Conservation (phyloP, 1,284 basidiomycete species). For the Microbotryum silenes-acaulis region DNA sequence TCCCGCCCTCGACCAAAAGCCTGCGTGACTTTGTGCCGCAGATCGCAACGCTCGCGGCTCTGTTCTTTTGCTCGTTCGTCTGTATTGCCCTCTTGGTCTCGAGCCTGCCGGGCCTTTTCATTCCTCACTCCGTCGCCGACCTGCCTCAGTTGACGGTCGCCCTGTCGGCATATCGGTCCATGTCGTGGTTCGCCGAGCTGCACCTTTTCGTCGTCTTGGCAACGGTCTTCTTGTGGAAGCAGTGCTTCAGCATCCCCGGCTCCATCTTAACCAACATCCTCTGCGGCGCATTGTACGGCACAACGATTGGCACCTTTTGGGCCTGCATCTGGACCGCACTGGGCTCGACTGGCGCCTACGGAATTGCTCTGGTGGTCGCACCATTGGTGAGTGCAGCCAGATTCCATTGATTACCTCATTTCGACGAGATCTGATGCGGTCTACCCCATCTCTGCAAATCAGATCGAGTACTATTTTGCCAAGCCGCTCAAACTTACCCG, state of each 20-base stretch:
- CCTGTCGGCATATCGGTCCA: conserved; percentile 24
- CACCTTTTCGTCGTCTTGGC: conserved; percentile 32
- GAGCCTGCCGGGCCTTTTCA: conserved; percentile 26
- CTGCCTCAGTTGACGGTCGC: conserved; percentile 21
- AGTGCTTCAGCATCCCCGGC: conserved; percentile 38
- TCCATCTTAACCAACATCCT: conserved; percentile 36
- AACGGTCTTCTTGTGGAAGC: conserved; percentile 37
- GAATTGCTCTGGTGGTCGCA: conserved; percentile 26
- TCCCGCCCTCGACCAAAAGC: conserved; percentile 1
- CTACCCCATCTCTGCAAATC: not conserved
- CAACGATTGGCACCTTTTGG: conserved; percentile 23
- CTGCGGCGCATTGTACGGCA: conserved; percentile 37
- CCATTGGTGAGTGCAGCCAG: conserved; percentile 21
- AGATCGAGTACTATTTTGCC: conserved; percentile 36
- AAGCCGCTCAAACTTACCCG: conserved; percentile 33
- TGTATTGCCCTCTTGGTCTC: conserved; percentile 29
- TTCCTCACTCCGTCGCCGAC: conserved; percentile 30
- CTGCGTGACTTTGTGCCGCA: conserved; percentile 31
- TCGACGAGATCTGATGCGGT: not conserved
- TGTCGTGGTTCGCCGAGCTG: conserved; percentile 22
- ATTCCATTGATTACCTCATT: no score
- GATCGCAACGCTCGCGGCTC: conserved; percentile 29
- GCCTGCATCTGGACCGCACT: conserved; percentile 31
- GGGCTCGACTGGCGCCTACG: conserved; percentile 30
- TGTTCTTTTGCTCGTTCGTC: conserved; percentile 34